A percentile compares a stretch with the other conserved stretches of the same genome.
Conservation (phyloP, 1,139 yeast species). For the Meyerozyma carpophila region DNA sequence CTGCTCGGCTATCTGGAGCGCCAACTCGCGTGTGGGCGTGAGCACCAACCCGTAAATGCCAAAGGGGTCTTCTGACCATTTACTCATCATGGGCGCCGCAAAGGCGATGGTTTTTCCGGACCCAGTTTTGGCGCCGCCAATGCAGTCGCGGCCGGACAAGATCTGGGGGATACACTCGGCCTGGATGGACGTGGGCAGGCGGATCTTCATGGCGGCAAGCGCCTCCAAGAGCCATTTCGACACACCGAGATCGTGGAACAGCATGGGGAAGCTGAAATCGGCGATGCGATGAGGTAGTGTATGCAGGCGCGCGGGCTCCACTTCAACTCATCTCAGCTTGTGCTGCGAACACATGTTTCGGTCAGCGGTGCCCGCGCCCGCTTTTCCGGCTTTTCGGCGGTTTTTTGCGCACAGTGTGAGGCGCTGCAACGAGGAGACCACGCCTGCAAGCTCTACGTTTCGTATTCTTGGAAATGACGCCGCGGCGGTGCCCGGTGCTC, state of each 20-base stretch:
- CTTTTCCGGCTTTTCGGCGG: background rate
- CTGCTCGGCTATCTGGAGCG: constrained; percentile 95
- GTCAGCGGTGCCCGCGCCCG: background rate
- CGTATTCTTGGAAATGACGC: background rate
- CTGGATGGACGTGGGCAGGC: constrained; percentile 83
- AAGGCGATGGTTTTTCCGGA: constrained; percentile 97
- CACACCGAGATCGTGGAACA: constrained; percentile 66
- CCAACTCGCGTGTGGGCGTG: constrained; percentile 95
- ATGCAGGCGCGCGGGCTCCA: background rate
- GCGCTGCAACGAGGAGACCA: background rate
- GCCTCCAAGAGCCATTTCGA: constrained; percentile 86
- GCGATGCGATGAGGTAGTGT: background rate
- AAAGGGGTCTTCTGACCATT: constrained; percentile 92
- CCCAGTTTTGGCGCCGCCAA: constrained; percentile 98
- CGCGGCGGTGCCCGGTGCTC: background rate
- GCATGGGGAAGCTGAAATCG: constrained; percentile 14
- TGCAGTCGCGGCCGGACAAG: constrained; percentile 79
- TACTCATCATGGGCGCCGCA: constrained; percentile 91
- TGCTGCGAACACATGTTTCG: no score
- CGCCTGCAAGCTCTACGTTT: background rate
- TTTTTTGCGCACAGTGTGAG: background rate
- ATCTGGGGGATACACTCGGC: constrained; percentile 84
- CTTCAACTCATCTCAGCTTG: no score
- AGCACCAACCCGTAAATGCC: constrained; percentile 86
- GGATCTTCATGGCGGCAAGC: constrained; percentile 73